Evolutionary conservation across 2,329 filamentous ascomycete species (phyloP).

Genomic region (Blastomyces percursus): DNA sequence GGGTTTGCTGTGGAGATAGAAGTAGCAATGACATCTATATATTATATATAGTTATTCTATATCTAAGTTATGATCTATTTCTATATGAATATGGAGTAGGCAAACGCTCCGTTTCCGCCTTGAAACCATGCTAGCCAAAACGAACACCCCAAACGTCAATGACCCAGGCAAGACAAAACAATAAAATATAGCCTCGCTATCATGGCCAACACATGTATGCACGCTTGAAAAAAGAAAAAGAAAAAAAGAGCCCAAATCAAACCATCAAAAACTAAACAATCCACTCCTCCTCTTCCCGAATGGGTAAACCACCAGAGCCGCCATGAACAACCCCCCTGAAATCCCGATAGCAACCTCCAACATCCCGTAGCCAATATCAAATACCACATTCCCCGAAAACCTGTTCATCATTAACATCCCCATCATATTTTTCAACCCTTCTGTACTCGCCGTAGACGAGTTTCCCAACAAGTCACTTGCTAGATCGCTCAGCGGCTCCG

Average conservation of each 20-base stretch:
- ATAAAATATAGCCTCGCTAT: too few species aligned
- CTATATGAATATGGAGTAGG: neutral
- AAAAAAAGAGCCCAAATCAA: neutral
- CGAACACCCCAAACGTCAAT: too few species aligned
- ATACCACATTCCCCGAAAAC: constrained; percentile 25
- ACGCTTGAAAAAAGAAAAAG: neutral
- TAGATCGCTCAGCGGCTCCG: neutral
- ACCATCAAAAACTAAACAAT: constrained; percentile 34
- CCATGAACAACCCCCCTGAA: constrained; percentile 38
- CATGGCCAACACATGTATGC: too few species aligned
- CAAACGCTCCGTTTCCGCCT: neutral
- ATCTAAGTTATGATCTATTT: neutral
- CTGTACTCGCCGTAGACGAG: neutral
- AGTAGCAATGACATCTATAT: neutral
- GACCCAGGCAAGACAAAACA: too few species aligned
- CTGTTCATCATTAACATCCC: constrained; percentile 24
- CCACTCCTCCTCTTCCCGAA: constrained; percentile 37
- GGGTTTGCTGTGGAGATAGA: neutral
- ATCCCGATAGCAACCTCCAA: constrained; percentile 39
- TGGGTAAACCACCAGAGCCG: constrained; percentile 38
- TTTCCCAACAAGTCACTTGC: constrained; percentile 10
- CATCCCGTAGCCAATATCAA: constrained; percentile 38
- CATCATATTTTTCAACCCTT: constrained; percentile 3
- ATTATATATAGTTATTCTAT: too few species aligned
- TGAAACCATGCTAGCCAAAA: neutral